Conservation (phyloP, 805 yeast species). For the Kazachstania martiniae region DNA sequence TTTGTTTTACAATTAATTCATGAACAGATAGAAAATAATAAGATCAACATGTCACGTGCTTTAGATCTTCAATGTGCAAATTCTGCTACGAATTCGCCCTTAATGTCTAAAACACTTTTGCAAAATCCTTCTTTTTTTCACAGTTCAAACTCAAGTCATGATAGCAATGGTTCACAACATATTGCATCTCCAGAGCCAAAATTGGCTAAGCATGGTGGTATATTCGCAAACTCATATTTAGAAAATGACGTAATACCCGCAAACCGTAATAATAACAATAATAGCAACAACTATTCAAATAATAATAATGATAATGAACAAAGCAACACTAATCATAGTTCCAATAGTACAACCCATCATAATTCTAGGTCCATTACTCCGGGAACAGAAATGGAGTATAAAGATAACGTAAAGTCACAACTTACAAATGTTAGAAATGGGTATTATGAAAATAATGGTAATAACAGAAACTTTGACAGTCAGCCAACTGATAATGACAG, state of each 20-base stretch:
- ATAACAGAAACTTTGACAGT: background rate
- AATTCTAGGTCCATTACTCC: conserved; percentile 19
- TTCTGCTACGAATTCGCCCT: background rate
- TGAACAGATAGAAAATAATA: conserved; percentile 47
- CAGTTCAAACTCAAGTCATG: background rate
- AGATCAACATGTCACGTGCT: conserved; percentile 10
- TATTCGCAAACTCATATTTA: conserved; percentile 34
- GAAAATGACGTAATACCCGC: conserved; percentile 33
- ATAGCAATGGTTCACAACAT: background rate
- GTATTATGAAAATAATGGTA: conserved; percentile 1
- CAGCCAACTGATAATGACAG: conserved; percentile 1
- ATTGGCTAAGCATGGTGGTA: conserved; percentile 1
- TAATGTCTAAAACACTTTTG: too few relatives aligned
- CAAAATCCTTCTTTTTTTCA: too few relatives aligned
- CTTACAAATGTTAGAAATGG: conserved; percentile 1
- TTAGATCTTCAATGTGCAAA: conserved; percentile 3
- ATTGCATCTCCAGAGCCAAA: conserved; percentile 18
- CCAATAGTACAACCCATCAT: background rate
- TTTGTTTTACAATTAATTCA: conserved; percentile 53
- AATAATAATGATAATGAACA: too few relatives aligned
- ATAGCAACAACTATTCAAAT: background rate
- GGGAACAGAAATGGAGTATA: conserved; percentile 9
- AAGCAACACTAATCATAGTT: too few relatives aligned
- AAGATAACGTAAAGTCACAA: background rate
- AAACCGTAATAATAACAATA: background rate